Conservation (phyloP, 192 early-diverging fungal species). For the Entomortierella parvispora region DNA sequence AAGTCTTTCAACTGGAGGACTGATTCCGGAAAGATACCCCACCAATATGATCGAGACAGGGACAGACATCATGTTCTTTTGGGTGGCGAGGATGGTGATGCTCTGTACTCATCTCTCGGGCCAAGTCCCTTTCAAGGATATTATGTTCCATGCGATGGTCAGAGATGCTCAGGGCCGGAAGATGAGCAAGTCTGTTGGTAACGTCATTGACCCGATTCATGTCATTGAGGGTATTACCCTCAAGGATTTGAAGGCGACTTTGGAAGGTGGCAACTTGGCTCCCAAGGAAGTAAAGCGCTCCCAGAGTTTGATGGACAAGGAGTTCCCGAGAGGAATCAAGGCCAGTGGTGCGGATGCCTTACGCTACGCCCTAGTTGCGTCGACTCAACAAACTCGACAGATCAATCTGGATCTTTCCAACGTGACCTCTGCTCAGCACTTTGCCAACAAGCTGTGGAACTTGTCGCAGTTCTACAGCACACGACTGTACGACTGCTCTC, state of each 20-base stretch:
- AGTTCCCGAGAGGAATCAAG: conserved; percentile 92
- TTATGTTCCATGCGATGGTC: conserved; percentile 95
- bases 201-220: conserved; percentile 87
- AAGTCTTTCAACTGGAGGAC: conserved; percentile 33
- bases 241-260: conserved; percentile 69
- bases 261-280: conserved; percentile 81
- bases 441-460: conserved; percentile 99
- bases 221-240: conserved; percentile 86
- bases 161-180: conserved; percentile 89
- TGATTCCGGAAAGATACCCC: conserved; percentile 75
- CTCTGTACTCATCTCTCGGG: conserved; percentile 86
- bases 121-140: conserved; percentile 84
- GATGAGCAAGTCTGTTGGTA: conserved; percentile 89
- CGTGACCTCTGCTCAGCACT: conserved; percentile 86
- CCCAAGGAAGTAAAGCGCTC: conserved; percentile 77
- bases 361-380: conserved; percentile 73
- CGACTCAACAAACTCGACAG: conserved; percentile 85
- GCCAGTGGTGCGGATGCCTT: conserved; percentile 91
- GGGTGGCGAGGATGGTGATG: conserved; percentile 99
- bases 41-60: conserved; percentile 92
- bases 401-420: conserved; percentile 93
- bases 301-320: conserved; percentile 69
- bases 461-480: conserved; percentile 77
- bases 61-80: conserved; percentile 97
- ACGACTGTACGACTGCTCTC: conserved; percentile 64